Evolutionary conservation across 495 filamentous ascomycete species (phyloP).

Genomic region (Annulohypoxylon nitens): DNA sequence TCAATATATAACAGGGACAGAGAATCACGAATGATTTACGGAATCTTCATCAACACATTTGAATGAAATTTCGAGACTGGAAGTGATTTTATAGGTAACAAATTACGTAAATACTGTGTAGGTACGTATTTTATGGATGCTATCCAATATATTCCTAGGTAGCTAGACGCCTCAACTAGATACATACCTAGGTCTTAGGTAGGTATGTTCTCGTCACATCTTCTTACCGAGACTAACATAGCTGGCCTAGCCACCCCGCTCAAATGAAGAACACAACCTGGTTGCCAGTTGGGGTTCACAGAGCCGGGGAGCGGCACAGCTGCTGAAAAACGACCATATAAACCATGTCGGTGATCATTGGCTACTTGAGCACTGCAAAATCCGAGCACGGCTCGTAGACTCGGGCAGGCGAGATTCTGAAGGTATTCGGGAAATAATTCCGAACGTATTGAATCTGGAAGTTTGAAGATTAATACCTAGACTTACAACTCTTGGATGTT

Average conservation of each 20-base stretch:
- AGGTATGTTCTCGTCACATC: slow-evolving; percentile 30
- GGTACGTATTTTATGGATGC: background rate
- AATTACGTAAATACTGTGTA: slow-evolving; percentile 25
- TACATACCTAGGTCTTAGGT: background rate
- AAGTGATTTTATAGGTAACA: slow-evolving; percentile 20
- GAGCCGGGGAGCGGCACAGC: slow-evolving; percentile 27
- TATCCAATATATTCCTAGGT: background rate
- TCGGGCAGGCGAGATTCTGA: slow-evolving; percentile 10
- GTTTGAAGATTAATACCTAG: background rate
- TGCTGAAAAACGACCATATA: slow-evolving; percentile 1
- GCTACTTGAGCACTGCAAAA: slow-evolving; percentile 24
- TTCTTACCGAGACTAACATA: slow-evolving; percentile 37
- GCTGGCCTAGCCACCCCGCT: slow-evolving; percentile 36
- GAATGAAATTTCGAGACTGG: slow-evolving; percentile 11
- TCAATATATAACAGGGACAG: background rate
- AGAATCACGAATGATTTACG: slow-evolving; percentile 15
- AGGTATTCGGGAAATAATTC: slow-evolving; percentile 10
- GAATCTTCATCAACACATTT: slow-evolving; percentile 10
- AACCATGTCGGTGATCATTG: slow-evolving; percentile 24
- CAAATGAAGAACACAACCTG: slow-evolving; percentile 14
- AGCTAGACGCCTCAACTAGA: background rate
- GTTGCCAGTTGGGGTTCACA: slow-evolving; percentile 8
- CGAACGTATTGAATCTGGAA: background rate
- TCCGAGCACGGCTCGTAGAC: slow-evolving; percentile 12
- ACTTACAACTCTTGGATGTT: background rate